These are phyloP conservation scores for Stemphylium lycopersici DNA, from an alignment of 2,329 filamentous ascomycete species.

Conservation along the genomic window DNA sequence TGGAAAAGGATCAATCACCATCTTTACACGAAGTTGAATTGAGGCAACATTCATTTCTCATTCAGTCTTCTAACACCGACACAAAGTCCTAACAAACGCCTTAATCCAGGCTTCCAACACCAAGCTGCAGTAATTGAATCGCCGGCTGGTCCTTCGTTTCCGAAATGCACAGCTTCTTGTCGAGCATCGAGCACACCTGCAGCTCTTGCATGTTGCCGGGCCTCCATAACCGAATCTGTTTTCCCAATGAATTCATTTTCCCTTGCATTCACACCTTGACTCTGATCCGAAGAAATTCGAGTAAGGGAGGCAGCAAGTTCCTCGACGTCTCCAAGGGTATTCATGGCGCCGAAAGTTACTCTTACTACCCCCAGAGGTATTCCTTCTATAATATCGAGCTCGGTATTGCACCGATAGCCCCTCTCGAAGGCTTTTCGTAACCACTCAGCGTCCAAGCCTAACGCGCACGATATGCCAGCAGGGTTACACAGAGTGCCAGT, in stretches of 20 bases:
- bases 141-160: not conserved
- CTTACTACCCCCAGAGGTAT: conserved; percentile 65
- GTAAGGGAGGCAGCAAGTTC: not conserved
- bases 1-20: too few species aligned
- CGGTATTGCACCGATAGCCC: conserved; percentile 64
- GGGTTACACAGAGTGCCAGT: conserved; percentile 65
- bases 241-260: not conserved
- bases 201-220: not conserved
- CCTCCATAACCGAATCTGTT: not conserved
- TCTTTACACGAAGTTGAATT: too few species aligned
- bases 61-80: not conserved
- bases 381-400: conserved; percentile 60
- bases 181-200: not conserved
- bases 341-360: conserved; percentile 67
- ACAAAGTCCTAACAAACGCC: not conserved
- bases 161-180: not conserved
- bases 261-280: not conserved
- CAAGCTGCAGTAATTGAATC: not conserved
- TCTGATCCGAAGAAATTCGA: not conserved
- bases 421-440: conserved; percentile 61
- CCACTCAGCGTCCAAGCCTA: conserved; percentile 61
- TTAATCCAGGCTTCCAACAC: not conserved
- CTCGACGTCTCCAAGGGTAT: conserved; percentile 61
- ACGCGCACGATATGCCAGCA: conserved; percentile 55
- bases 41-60: not conserved